phyloP scores from a whole-genome alignment of 257 asterid genomes.

The Fraxinus americana region DNA sequence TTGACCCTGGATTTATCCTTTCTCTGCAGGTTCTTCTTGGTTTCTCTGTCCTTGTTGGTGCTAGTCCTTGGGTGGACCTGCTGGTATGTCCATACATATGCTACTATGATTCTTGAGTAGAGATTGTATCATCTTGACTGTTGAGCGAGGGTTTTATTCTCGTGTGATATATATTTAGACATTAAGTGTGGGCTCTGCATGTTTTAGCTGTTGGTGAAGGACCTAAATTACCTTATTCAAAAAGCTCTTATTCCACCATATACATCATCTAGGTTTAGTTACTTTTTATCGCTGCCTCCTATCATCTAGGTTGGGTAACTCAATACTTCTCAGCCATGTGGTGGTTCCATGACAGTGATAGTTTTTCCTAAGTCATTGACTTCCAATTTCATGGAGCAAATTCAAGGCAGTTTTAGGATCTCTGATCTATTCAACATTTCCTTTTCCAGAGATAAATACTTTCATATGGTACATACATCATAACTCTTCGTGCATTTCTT shows the following conservation, averaged over 20 bases:
- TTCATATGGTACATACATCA: background rate
- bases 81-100: conserved; percentile 55
- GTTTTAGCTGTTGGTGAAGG: background rate
- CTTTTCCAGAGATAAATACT: background rate
- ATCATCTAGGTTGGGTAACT: background rate
- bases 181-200: background rate
- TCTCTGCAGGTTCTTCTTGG: conserved; percentile 86
- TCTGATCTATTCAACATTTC: background rate
- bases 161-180: background rate
- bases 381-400: background rate
- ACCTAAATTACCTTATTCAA: background rate
- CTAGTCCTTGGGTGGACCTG: conserved; percentile 99
- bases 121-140: background rate
- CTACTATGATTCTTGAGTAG: conserved; percentile 8
- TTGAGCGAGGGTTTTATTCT: background rate
- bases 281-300: background rate
- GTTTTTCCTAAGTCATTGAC: background rate
- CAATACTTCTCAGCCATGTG: background rate
- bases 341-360: background rate
- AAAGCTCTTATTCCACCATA: background rate
- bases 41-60: conserved; percentile 95
- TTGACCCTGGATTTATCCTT: conserved; percentile 12
- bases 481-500: background rate
- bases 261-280: background rate
- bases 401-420: background rate